Evolutionary conservation across 148 eudicot species (phyloP).

Genomic region (Fagopyrum tataricum): DNA sequence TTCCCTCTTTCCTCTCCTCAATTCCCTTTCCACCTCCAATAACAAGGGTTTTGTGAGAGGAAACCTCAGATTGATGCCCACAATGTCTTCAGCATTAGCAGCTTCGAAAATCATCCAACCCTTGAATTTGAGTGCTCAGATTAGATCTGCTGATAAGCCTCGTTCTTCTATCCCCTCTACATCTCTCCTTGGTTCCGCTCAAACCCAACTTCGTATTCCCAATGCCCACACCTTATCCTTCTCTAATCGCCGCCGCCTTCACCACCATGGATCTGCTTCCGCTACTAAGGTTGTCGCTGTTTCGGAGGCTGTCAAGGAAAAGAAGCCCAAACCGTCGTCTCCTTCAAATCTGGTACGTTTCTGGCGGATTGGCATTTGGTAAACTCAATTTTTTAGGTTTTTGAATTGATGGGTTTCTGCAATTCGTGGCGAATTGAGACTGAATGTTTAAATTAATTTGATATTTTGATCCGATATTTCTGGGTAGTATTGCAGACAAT

Average conservation of each 20-base stretch:
- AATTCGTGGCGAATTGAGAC: not conserved
- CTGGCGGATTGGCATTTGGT: not conserved
- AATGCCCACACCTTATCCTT: constrained; percentile 16
- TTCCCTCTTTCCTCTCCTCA: not conserved
- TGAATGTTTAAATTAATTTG: not conserved
- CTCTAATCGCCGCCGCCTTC: not conserved
- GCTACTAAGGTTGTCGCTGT: constrained; percentile 32
- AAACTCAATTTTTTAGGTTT: not conserved
- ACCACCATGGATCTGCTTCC: constrained; percentile 26
- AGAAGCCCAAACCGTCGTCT: constrained; percentile 22
- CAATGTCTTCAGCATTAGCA: constrained; percentile 26
- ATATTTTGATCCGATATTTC: not conserved
- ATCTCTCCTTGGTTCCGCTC: constrained; percentile 32
- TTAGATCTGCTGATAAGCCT: constrained; percentile 40
- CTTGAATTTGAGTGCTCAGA: constrained; percentile 19
- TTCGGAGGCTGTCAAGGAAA: constrained; percentile 58
- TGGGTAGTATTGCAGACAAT: not conserved
- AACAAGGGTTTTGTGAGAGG: not conserved
- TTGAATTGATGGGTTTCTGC: not conserved
- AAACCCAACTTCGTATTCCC: not conserved
- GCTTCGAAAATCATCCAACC: constrained; percentile 40
- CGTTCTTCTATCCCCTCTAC: constrained; percentile 16
- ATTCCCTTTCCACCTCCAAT: not conserved
- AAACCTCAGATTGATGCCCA: not conserved
- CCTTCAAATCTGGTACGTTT: constrained; percentile 48